Conservation (phyloP, 23 red algal species). For the Gracilaria vermiculophylla region DNA sequence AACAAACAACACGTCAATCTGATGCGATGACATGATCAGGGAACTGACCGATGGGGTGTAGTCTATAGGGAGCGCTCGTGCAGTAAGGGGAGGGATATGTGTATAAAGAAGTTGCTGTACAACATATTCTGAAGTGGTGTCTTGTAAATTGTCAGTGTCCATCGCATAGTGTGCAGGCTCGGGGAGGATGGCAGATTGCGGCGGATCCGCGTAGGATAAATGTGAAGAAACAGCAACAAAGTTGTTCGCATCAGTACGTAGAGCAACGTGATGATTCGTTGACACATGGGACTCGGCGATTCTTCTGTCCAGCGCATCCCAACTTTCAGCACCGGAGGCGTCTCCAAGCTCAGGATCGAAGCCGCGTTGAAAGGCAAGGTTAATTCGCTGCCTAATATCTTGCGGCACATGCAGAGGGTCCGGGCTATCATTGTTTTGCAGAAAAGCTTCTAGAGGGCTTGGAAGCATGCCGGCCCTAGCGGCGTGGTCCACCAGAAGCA, state of each 20-base stretch:
- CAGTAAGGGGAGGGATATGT: not conserved
- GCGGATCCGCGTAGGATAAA: not conserved
- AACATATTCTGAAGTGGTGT: not conserved
- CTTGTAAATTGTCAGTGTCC: not conserved
- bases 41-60: slow-evolving; percentile 3
- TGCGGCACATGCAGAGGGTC: not conserved
- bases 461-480: not conserved
- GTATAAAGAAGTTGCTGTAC: slow-evolving; percentile 12
- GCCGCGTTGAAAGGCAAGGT: not conserved
- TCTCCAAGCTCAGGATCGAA: slow-evolving; percentile 9
- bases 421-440: not conserved
- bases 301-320: slow-evolving; percentile 13
- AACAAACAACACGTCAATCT: slow-evolving; percentile 73
- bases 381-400: not conserved
- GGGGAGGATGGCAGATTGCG: not conserved
- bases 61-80: not conserved
- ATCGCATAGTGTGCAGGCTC: not conserved
- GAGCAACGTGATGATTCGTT: not conserved
- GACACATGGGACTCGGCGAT: not conserved
- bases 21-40: slow-evolving; percentile 48
- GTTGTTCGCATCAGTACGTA: not conserved
- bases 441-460: not conserved
- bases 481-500: slow-evolving; percentile 29
- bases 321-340: slow-evolving; percentile 3
- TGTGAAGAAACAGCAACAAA: not conserved